Evolutionary conservation across 2,329 filamentous ascomycete species (phyloP), one percentile per base, ranked within the genome.

Genomic region (Talaromyces sp.): DNA sequence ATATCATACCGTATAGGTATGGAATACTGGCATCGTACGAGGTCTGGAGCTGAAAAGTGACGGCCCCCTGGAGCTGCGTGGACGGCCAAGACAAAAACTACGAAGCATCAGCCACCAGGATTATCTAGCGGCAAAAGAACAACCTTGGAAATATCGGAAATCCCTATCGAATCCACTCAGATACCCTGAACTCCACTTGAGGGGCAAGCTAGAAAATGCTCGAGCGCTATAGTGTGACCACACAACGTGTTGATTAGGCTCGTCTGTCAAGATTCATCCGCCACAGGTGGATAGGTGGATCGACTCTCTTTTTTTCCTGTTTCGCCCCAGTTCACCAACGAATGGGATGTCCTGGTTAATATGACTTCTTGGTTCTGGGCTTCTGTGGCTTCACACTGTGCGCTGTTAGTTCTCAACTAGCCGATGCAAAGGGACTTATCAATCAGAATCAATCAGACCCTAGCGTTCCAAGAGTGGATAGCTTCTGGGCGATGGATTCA

Each of bases 371-470:
- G 19, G 43, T 10, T 42, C 37, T 33, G 22, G 46, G 46, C 46
- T 32, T 41, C 24, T 36, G 36, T 49, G 46, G 46, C 46, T 39
- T 47, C 36, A 39, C 41, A 27, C 37, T 24, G 36, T 48, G 11
- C n/a, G 46, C 16, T 27, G 6, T 35, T 29, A 19, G 30, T n/a
- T 44, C 17, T 16, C 4, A 27, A 24, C 27, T 37, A 49, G 39
- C 47, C 39, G 40, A 44, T 5, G 27, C 43, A 9, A 27, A 39
- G 30, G 39, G 17, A 24, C 22, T 42, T 54, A 54, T 54, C 51
- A 47, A 54, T 54, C 51, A 47, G 51, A n/a, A n/a, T n/a, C n/a
- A n/a, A n/a, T n/a, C n/a, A n/a, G n/a, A n/a, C n/a, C n/a, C n/a
- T n/a, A n/a, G n/a, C n/a, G 14, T 24, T 27, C 24, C 24, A 27